phyloP scores from a whole-genome alignment of 208 protist genomes.

The Crithidia fasciculata region DNA sequence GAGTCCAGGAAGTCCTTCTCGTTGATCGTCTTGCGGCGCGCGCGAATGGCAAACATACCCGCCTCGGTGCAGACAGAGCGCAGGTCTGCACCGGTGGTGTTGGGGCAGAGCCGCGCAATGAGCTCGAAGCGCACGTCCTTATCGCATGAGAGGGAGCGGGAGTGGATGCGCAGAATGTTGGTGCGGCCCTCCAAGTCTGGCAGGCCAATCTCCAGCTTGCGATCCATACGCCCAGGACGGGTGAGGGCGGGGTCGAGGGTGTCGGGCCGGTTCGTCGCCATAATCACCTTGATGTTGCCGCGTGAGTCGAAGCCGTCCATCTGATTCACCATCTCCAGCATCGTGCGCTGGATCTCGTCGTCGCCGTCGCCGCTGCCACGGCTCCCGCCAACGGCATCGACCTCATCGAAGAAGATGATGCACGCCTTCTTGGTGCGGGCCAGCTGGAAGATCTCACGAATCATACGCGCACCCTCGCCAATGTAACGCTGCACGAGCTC shows the following conservation, averaged over 20 bases:
- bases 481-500: conserved; percentile 99
- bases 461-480: conserved; percentile 99
- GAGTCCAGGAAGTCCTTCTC: conserved; percentile 99
- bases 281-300: conserved; percentile 99
- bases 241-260: conserved; percentile 99
- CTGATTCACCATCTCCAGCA: conserved; percentile 99
- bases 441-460: conserved; percentile 99
- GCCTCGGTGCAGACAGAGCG: conserved; percentile 99
- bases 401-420: conserved; percentile 99
- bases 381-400: conserved; percentile 99
- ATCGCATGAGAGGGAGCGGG: conserved; percentile 97
- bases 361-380: conserved; percentile 94
- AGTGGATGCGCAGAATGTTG: conserved; percentile 99
- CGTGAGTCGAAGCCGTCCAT: conserved; percentile 99
- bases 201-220: conserved; percentile 99
- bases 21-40: conserved; percentile 98
- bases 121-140: conserved; percentile 99
- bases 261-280: conserved; percentile 99
- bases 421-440: conserved; percentile 99
- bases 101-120: conserved; percentile 98
- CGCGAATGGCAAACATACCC: conserved; percentile 99
- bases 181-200: conserved; percentile 98
- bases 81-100: conserved; percentile 98
- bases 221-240: conserved; percentile 99
- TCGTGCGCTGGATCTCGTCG: conserved; percentile 99